Evolutionary conservation across 345 rosid species (phyloP).

Genomic region (Brassica carinata): DNA sequence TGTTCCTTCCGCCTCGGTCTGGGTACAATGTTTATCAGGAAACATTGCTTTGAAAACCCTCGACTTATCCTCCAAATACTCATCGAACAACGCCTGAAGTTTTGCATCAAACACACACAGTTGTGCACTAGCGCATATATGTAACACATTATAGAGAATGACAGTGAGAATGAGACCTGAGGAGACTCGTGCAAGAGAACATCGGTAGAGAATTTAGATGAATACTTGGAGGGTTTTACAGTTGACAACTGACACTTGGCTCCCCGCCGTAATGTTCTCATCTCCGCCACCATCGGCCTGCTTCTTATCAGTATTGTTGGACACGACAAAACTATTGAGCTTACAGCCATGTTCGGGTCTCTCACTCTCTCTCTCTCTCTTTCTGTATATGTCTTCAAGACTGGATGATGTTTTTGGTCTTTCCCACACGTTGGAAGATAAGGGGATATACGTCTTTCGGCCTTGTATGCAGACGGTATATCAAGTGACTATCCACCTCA

Average conservation of each 20-base stretch:
- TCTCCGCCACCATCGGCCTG: slow-evolving; percentile 18
- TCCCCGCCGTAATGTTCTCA: slow-evolving; percentile 40
- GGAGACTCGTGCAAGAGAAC: slow-evolving; percentile 73
- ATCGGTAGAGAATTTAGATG: slow-evolving; percentile 77
- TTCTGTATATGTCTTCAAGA: background rate
- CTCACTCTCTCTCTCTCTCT: background rate
- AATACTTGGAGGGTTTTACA: slow-evolving; percentile 53
- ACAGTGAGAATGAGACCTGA: slow-evolving; percentile 49
- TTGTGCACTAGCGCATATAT: background rate
- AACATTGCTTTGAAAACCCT: slow-evolving; percentile 81
- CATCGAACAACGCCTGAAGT: slow-evolving; percentile 75
- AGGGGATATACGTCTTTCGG: background rate
- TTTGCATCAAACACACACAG: background rate
- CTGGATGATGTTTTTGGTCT: slow-evolving; percentile 8
- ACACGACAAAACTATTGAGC: slow-evolving; percentile 23
- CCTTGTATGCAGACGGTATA: background rate
- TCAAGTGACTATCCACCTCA: background rate
- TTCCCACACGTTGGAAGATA: background rate
- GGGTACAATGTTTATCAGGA: slow-evolving; percentile 70
- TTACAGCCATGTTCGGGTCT: slow-evolving; percentile 35
- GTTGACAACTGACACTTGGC: slow-evolving; percentile 39
- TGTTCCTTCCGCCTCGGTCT: slow-evolving; percentile 50
- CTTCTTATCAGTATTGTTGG: slow-evolving; percentile 14
- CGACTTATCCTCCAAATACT: slow-evolving; percentile 71
- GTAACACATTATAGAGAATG: background rate